Percentiles rank a stretch among this genome's conserved stretches.
Evolutionary conservation across 768 basidiomycete species (phyloP).

Genomic region (Albatrellus ellisii): DNA sequence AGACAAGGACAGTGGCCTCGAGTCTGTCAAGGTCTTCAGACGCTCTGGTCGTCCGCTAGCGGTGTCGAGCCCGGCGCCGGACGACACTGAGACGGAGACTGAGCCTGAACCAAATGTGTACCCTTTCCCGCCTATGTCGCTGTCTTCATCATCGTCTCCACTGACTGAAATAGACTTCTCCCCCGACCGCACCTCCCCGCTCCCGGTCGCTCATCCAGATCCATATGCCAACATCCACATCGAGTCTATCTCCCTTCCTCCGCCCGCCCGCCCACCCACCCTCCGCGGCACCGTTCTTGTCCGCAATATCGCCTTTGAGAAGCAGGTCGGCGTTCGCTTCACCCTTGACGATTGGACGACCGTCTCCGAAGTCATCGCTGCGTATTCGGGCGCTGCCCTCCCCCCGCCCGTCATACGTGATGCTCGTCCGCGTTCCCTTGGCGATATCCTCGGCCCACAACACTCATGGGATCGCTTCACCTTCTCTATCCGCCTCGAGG

Average conservation of each 20-base stretch:
- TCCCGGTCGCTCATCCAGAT: slow-evolving; percentile 22
- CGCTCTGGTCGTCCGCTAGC: slow-evolving; percentile 59
- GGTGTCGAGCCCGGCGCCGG: slow-evolving; percentile 33
- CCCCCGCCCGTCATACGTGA: neutral
- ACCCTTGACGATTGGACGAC: slow-evolving; percentile 94
- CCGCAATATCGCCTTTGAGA: slow-evolving; percentile 78
- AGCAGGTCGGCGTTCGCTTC: slow-evolving; percentile 75
- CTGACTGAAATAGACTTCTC: slow-evolving; percentile 17
- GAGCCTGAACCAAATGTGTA: slow-evolving; percentile 24
- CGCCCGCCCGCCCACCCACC: slow-evolving; percentile 22
- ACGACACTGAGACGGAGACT: slow-evolving; percentile 30
- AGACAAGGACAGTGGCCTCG: slow-evolving; percentile 42
- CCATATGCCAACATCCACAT: slow-evolving; percentile 23
- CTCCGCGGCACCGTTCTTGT: slow-evolving; percentile 73
- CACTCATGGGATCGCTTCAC: slow-evolving; percentile 24
- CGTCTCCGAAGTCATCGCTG: slow-evolving; percentile 63
- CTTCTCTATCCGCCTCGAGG: slow-evolving; percentile 59
- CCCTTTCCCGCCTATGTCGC: slow-evolving; percentile 13
- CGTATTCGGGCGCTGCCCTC: slow-evolving; percentile 23
- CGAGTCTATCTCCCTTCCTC: slow-evolving; percentile 27
- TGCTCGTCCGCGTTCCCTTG: slow-evolving; percentile 19
- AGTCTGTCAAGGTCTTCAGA: slow-evolving; percentile 47
- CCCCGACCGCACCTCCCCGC: slow-evolving; percentile 19
- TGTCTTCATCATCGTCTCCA: slow-evolving; percentile 14
- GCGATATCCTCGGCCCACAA: slow-evolving; percentile 25